Base-by-base conservation (phyloP, 2,329 filamentous ascomycete genomes). In the Nannizziopsis barbatae region DNA sequence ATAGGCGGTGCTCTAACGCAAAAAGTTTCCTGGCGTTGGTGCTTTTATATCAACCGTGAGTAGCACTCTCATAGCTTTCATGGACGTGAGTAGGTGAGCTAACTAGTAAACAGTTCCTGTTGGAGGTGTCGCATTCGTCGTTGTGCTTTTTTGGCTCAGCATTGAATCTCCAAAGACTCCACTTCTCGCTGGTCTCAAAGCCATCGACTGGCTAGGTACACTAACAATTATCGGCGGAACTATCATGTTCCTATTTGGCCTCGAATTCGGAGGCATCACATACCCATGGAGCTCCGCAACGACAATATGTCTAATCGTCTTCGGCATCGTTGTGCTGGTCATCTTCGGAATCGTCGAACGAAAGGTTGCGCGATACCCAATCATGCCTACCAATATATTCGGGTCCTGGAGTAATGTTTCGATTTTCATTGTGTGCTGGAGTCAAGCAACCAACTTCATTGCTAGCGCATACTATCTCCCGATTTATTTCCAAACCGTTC, bases 191-290 rank as follows among this genome's bases (percentile, higher is more conserved):
- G 79, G 79, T 5, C 59, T 82, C 36, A 75, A 75, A 53, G 73
- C 75, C 4, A 78, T 83, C 52, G 79, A 82, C 62, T 83, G 79
- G 79, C 56, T 76, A 8, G 79, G 79, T n/a, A 74, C 72, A 1
- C 55, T 81, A 20, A 68, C 74, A 27, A 78, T 93, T 60, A 75
- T 89, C 18, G 84, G 83, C 37, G 86, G 83, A 15, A 89, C 85
- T 0, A 71, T 93, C 15, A 90, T 94, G 85, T 73, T 94, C 55
- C 77, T 95, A 3, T 79, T 95, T 37, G 89, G 87, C 0, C 76
- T 95, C 9, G 83, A 93, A 60, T 86, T 90, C 53, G 89, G 88
- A 47, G 88, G 86, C 42, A 76, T 87, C 45, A 73, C 74, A 17
- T 79, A 77, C 54, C 83, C 88, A 1, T 94, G 87, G 87, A 66